Percentiles rank a stretch among this genome's conserved stretches.
Evolutionary conservation across 768 basidiomycete species (phyloP).

Genomic region (Macrolepiota dolichaula): DNA sequence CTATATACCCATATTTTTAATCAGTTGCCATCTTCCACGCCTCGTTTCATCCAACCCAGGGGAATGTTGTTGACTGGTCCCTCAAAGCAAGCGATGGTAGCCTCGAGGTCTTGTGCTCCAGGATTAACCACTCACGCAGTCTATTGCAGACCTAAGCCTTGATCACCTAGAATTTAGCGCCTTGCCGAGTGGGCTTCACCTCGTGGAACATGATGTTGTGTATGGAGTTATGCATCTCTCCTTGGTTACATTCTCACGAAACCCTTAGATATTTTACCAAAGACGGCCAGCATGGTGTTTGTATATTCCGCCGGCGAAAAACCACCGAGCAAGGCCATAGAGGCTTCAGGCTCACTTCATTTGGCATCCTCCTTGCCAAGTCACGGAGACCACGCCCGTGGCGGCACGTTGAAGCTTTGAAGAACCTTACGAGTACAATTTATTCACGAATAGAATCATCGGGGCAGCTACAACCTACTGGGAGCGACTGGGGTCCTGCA

Average conservation of each 20-base stretch:
- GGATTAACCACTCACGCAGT: neutral
- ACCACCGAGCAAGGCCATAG: slow-evolving; percentile 72
- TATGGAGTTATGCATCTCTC: slow-evolving; percentile 30
- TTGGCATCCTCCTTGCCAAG: slow-evolving; percentile 69
- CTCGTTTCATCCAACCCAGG: slow-evolving; percentile 81
- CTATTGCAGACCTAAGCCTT: slow-evolving; percentile 54
- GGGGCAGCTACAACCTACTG: slow-evolving; percentile 44
- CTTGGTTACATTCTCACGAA: neutral
- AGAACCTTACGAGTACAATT: slow-evolving; percentile 51
- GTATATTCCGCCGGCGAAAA: slow-evolving; percentile 66
- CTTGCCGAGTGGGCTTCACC: slow-evolving; percentile 78
- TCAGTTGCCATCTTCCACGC: slow-evolving; percentile 84
- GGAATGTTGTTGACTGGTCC: slow-evolving; percentile 79
- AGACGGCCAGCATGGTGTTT: slow-evolving; percentile 65
- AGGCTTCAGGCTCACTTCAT: slow-evolving; percentile 75
- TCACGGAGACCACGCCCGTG: slow-evolving; percentile 71
- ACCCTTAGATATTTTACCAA: slow-evolving; percentile 35
- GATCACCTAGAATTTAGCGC: slow-evolving; percentile 77
- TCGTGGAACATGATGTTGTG: slow-evolving; percentile 79
- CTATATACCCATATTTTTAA: neutral
- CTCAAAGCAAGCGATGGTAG: slow-evolving; percentile 66
- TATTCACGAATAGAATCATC: slow-evolving; percentile 48
- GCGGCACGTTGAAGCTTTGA: slow-evolving; percentile 64
- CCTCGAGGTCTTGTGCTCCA: slow-evolving; percentile 8
- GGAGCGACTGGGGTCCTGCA: slow-evolving; percentile 62